Base-by-base conservation (phyloP, 345 rosid genomes). In the Camelina laxa region DNA sequence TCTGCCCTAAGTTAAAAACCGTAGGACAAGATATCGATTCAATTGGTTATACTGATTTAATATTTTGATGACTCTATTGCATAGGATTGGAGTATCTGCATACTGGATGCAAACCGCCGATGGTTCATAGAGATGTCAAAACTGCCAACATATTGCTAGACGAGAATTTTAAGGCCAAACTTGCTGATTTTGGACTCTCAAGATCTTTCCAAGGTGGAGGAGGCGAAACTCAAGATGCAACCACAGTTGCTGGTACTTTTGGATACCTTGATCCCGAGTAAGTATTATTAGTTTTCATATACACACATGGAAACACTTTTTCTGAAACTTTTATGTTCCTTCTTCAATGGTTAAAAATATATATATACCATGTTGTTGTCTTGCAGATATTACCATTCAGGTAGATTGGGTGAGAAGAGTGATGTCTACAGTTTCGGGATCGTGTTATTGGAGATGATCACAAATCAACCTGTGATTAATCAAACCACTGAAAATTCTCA, bases 111-210 rank as follows among this genome's bases (percentile, higher is more conserved):
- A 87, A 69, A 41, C 88, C 88, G 4, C 83, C 85, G 0, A 79
- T 86, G 35, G 64, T 86, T 51, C 85, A 81, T 33, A 81, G 86
- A 66, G 88, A 85, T 76, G 68, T 85, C 20, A 85, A 83, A 71
- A 61, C 86, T 9, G 54, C 81, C 16, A 85, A 85, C 78, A 85
- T 85, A 49, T 83, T 85, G 48, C 24, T 85, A 13, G 81, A 69
- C 11, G 76, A 79, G 5, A 39, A 81, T 71, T 82, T 75, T 4
- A 82, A 82, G 55, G 91, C 87, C 21, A 85, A 83, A 33, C 62
- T 87, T 1, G 75, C 88, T 1, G 88, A 87, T 67, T 87, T 87
- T 53, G 88, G 88, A 15, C 65, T 83, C 4, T 85, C 91, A 2
- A 82, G 75, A 36, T 60, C 75, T 48, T 71, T 71, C 59, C 60